A percentile compares a stretch with the other conserved stretches of the same genome.
Evolutionary conservation across 495 filamentous ascomycete genomes (phyloP).

Genomic region (Penicillium pulvis): DNA sequence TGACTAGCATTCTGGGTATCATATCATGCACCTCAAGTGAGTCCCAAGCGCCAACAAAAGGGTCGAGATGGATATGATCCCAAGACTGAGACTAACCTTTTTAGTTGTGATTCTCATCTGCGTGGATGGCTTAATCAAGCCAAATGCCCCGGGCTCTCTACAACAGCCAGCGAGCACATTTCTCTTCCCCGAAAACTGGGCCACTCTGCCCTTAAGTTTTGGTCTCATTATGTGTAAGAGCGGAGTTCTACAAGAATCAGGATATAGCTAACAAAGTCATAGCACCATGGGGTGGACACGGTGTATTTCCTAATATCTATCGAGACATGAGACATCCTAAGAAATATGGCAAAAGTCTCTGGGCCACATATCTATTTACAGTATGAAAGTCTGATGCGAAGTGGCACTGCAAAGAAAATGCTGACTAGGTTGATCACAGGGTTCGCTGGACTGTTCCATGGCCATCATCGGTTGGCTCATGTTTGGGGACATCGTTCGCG

Average conservation of each 20-base stretch:
- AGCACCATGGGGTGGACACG: constrained; percentile 93
- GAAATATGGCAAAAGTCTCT: constrained; percentile 76
- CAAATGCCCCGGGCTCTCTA: constrained; percentile 77
- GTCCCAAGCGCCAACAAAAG: constrained; percentile 32
- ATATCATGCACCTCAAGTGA: constrained; percentile 82
- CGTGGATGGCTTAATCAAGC: constrained; percentile 83
- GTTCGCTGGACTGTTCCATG: constrained; percentile 75
- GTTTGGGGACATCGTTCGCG: constrained; percentile 84
- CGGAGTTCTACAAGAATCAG: not conserved
- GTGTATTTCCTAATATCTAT: constrained; percentile 96
- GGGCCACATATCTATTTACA: constrained; percentile 87
- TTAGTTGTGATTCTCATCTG: constrained; percentile 79
- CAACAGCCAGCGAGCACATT: constrained; percentile 74
- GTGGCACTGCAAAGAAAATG: not conserved
- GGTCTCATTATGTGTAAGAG: constrained; percentile 85
- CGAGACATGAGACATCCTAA: constrained; percentile 95
- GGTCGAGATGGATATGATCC: not conserved
- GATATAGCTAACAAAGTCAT: constrained; percentile 9
- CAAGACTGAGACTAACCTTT: not conserved
- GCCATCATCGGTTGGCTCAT: constrained; percentile 85
- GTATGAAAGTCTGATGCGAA: constrained; percentile 47
- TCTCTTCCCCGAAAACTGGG: constrained; percentile 82
- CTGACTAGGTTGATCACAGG: constrained; percentile 48
- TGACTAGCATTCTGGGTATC: constrained; percentile 90
- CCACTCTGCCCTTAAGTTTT: constrained; percentile 86